Base-by-base conservation (phyloP, 2,329 filamentous ascomycete genomes). In the Claviceps monticola region DNA sequence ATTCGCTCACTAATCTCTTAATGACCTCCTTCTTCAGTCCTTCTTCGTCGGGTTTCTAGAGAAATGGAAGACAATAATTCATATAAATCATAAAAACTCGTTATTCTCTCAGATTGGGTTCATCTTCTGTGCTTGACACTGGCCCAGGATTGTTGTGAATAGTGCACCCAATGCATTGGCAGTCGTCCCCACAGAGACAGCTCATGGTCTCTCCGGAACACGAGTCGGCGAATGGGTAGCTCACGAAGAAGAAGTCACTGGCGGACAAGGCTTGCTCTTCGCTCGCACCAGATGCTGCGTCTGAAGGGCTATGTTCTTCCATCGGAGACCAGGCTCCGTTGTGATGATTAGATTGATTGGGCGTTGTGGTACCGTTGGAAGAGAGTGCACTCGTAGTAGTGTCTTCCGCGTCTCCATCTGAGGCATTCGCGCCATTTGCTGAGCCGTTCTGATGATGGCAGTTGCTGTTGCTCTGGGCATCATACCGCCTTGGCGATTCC, bases 131-230 rank as follows among this genome's bases (percentile, higher is more conserved):
- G 49, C 16, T 38, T 9, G 29, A 16, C 49, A 43, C 21, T 13
- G 55, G 54, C 11, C 57, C 60, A 0, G 60, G 57, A 46, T 64
- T 66, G 49, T 66, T 67, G 51, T 81, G 78, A 49, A 80, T 76
- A 48, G 72, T 68, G 56, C 78, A 81, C 4, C 77, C 78, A 2
- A 79, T 63, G 56, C 78, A 82, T 54, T 74, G 67, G 53, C 78
- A 82, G 55, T 79, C 76, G 53, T 81, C 76, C 8, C 78, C 78
- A 52, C 79, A 82, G 0, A 73, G 75, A 58, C 78, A 82, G 42
- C 68, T 72, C 13, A 70, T 65, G 53, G 68, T 67, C 53, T 74
- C 71, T 2, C 76, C 76, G 0, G 68, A 69, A 58, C 76, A 79
- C 1, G 65, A 62, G 23, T 73, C 69, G 4, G 66, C 64, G 51